These are phyloP conservation scores for Penicillium rolfsii DNA, from an alignment of 2,329 filamentous ascomycete species.

Conservation along the genomic window DNA sequence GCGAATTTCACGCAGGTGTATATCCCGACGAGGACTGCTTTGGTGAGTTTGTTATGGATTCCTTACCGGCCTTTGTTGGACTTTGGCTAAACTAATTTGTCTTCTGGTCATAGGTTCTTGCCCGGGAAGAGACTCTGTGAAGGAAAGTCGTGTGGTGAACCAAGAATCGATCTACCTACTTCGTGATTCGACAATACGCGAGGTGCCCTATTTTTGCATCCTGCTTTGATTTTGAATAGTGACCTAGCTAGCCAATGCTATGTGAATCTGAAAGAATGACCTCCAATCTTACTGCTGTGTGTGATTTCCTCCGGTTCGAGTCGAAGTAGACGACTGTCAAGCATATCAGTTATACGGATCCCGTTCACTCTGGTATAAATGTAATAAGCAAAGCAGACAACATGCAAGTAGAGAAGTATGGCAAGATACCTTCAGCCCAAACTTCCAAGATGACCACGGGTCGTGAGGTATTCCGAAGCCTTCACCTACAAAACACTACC, in stretches of 20 bases:
- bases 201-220: not conserved
- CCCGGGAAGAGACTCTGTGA: slow-evolving; percentile 52
- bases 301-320: no score
- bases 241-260: not conserved
- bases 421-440: not conserved
- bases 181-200: slow-evolving; percentile 15
- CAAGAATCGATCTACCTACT: not conserved
- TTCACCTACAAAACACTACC: not conserved
- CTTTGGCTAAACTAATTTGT: not conserved
- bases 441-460: not conserved
- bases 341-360: no score
- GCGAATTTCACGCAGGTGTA: slow-evolving; percentile 94
- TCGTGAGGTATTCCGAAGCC: not conserved
- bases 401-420: not conserved
- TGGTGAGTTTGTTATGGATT: slow-evolving; percentile 61
- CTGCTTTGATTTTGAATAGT: not conserved
- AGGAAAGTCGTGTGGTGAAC: not conserved
- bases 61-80: not conserved
- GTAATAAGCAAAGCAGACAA: not conserved
- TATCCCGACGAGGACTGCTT: slow-evolving; percentile 77
- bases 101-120: slow-evolving; percentile 50
- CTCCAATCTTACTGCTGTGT: not conserved
- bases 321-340: no score
- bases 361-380: no score
- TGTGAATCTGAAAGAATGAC: not conserved